phyloP scores from a whole-genome alignment of 1,139 yeast genomes.

The Suhomyces ambrosiae region DNA sequence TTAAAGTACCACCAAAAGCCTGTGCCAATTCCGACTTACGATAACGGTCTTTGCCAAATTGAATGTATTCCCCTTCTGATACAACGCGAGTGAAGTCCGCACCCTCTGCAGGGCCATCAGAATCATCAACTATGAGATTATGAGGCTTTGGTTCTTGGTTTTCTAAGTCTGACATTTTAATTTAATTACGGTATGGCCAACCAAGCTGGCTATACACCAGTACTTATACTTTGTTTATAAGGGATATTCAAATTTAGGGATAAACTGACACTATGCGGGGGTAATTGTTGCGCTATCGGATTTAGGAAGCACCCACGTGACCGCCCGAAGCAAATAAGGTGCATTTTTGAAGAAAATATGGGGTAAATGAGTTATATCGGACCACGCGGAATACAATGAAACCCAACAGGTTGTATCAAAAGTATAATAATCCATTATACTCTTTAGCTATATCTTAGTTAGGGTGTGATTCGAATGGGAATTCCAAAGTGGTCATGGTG shows the following conservation, averaged over 20 bases:
- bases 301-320: slow-evolving; percentile 3
- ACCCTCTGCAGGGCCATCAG: slow-evolving; percentile 4
- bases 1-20: slow-evolving; percentile 78
- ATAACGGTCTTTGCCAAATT: slow-evolving; percentile 73
- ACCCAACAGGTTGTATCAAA: too few relatives aligned
- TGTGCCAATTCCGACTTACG: slow-evolving; percentile 51
- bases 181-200: too few relatives aligned
- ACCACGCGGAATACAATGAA: too few relatives aligned
- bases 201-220: too few relatives aligned
- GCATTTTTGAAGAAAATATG: not conserved
- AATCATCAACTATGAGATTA: slow-evolving; percentile 6
- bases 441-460: too few relatives aligned
- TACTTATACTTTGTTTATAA: not conserved
- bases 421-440: too few relatives aligned
- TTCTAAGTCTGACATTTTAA: slow-evolving; percentile 11
- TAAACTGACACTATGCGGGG: slow-evolving; percentile 3
- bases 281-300: slow-evolving; percentile 6
- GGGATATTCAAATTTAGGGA: not conserved
- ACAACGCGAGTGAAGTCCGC: slow-evolving; percentile 15
- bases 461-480: too few relatives aligned
- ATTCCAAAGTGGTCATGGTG: too few relatives aligned
- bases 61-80: slow-evolving; percentile 59
- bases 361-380: not conserved
- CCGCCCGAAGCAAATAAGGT: not conserved
- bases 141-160: slow-evolving; percentile 10